Evolutionary conservation across 1,284 basidiomycete species (phyloP).

Genomic region (Entoloma clypeatum): DNA sequence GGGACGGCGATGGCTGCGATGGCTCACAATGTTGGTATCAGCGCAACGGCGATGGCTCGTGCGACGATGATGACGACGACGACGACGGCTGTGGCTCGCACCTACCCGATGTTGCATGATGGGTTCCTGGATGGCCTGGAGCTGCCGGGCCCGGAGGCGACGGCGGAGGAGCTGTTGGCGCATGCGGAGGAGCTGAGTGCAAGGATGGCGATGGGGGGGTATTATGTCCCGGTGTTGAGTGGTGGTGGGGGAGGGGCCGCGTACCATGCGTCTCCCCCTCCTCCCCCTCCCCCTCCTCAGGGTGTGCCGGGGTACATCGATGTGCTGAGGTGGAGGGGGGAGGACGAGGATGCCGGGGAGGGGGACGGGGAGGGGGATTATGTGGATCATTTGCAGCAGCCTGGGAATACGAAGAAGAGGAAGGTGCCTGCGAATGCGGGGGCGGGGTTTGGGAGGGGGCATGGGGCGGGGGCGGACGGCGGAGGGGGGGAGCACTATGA

Average conservation of each 20-base stretch:
- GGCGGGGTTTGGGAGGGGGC: conserved; percentile 9
- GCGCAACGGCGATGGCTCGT: too few relatives aligned
- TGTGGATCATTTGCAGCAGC: conserved; percentile 62
- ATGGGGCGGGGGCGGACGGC: conserved; percentile 9
- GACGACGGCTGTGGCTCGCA: too few relatives aligned
- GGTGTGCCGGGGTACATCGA: too few relatives aligned
- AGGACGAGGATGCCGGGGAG: conserved; percentile 41
- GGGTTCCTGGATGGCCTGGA: conserved; percentile 23
- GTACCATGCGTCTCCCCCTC: conserved; percentile 1
- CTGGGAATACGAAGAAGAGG: conserved; percentile 81
- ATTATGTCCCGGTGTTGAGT: conserved; percentile 45
- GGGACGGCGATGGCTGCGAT: too few relatives aligned
- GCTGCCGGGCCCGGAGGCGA: conserved; percentile 35
- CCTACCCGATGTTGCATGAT: too few relatives aligned
- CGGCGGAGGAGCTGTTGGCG: conserved; percentile 47
- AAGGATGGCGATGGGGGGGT: conserved; percentile 54
- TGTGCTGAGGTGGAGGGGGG: conserved; percentile 7
- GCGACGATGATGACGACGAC: too few relatives aligned
- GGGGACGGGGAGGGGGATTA: conserved; percentile 56
- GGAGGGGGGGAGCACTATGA: neutral
- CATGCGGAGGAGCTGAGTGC: conserved; percentile 49
- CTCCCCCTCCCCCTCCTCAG: too few relatives aligned
- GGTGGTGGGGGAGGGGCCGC: conserved; percentile 1
- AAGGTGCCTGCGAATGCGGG: conserved; percentile 59
- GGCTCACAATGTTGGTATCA: too few relatives aligned